Evolutionary conservation across 192 early-diverging fungal genomes (phyloP).

Genomic region (Allomyces javanicus): DNA sequence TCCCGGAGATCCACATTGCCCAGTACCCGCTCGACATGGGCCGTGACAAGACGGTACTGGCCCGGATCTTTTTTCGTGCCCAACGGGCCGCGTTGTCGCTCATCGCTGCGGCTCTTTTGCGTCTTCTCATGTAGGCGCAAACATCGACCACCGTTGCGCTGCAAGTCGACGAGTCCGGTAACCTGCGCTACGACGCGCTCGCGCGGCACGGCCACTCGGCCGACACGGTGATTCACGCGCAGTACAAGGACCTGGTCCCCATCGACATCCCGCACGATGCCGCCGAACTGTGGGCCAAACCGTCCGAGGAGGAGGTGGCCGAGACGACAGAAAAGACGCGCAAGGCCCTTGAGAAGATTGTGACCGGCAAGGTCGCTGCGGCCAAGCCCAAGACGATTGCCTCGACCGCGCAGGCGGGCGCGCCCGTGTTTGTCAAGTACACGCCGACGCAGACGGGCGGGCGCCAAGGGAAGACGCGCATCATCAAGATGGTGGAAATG

Average conservation of each 20-base stretch:
- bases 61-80: slow-evolving; percentile 3
- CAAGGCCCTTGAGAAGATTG: slow-evolving; percentile 71
- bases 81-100: neutral
- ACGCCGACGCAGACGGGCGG: slow-evolving; percentile 59
- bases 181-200: slow-evolving; percentile 74
- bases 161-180: slow-evolving; percentile 76
- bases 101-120: slow-evolving; percentile 1
- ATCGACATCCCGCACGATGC: slow-evolving; percentile 39
- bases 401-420: slow-evolving; percentile 27
- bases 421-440: slow-evolving; percentile 74
- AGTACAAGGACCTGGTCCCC: slow-evolving; percentile 62
- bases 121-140: too few relatives aligned
- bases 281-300: slow-evolving; percentile 49
- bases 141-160: slow-evolving; percentile 47
- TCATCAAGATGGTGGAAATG: slow-evolving; percentile 85
- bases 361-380: slow-evolving; percentile 46
- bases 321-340: slow-evolving; percentile 73
- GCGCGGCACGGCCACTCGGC: slow-evolving; percentile 53
- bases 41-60: slow-evolving; percentile 31
- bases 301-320: slow-evolving; percentile 53
- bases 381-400: slow-evolving; percentile 35
- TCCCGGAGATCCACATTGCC: slow-evolving; percentile 73
- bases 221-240: slow-evolving; percentile 56
- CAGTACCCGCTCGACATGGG: slow-evolving; percentile 97
- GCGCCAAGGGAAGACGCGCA: slow-evolving; percentile 47